phyloP scores from a whole-genome alignment of 202 grass and related monocot species.

The Brachypodium distachyon region DNA sequence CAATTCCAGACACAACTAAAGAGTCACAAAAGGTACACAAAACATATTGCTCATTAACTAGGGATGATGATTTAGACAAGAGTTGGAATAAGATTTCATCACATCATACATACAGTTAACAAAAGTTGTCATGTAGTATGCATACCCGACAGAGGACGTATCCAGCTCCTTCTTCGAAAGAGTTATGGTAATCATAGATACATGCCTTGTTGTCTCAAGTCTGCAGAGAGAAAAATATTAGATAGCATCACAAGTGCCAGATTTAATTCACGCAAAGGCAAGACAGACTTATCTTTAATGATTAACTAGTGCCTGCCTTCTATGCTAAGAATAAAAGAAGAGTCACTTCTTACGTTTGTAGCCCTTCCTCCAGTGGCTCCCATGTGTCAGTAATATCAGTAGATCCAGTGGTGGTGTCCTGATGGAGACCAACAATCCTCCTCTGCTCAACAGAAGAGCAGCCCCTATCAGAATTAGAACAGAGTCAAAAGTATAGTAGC shows the following conservation, averaged over 20 bases:
- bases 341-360: conserved; percentile 70
- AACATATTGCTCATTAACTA: neutral
- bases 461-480: conserved; percentile 7
- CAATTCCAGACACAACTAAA: neutral
- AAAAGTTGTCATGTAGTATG: neutral
- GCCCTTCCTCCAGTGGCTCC: conserved; percentile 97
- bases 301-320: neutral
- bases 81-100: neutral
- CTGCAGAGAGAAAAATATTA: conserved; percentile 32
- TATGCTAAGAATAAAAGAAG: conserved; percentile 2
- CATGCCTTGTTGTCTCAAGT: conserved; percentile 95
- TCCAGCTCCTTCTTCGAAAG: conserved; percentile 89
- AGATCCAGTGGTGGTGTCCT: conserved; percentile 66
- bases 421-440: conserved; percentile 93
- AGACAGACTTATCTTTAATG: neutral
- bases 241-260: neutral
- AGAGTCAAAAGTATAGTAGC: neutral
- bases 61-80: neutral
- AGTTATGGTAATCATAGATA: conserved; percentile 82
- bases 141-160: conserved; percentile 68
- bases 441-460: conserved; percentile 43
- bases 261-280: neutral
- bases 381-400: conserved; percentile 98
- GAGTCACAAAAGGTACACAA: neutral
- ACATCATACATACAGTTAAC: neutral